phyloP scores from a whole-genome alignment of 176 grass and related monocot genomes.

The Elaeis guineensis region DNA sequence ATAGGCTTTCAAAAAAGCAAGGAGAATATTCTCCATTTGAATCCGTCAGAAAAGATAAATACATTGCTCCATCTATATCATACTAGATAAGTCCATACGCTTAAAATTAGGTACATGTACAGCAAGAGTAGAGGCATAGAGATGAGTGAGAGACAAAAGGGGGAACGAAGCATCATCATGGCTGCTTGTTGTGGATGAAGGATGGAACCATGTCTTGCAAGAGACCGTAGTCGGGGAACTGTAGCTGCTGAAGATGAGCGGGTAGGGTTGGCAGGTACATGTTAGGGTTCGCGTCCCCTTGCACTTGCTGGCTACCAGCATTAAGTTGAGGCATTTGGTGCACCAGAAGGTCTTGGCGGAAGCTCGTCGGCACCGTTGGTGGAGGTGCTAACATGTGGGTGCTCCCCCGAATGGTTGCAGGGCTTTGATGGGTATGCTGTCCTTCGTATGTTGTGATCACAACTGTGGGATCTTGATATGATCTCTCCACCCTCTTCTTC shows the following conservation, averaged over 20 bases:
- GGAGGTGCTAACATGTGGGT: conserved; percentile 30
- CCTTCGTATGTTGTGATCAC: conserved; percentile 97
- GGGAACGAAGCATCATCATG: conserved; percentile 8
- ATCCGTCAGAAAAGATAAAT: conserved; percentile 13
- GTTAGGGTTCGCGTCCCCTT: conserved; percentile 42
- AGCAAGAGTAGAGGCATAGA: conserved; percentile 40
- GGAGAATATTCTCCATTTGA: conserved; percentile 23
- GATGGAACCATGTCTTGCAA: conserved; percentile 66
- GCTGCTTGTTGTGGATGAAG: conserved; percentile 14
- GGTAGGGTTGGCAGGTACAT: conserved; percentile 41
- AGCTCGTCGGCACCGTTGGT: neutral
- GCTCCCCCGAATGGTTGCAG: conserved; percentile 44
- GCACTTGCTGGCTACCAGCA: conserved; percentile 21
- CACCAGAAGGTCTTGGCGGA: conserved; percentile 19
- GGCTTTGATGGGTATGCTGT: conserved; percentile 78
- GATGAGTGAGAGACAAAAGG: conserved; percentile 2
- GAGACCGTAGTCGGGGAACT: conserved; percentile 52
- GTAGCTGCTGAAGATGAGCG: conserved; percentile 37
- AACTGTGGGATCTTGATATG: conserved; percentile 67
- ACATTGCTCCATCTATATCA: conserved; percentile 1
- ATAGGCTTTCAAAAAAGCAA: conserved; percentile 12
- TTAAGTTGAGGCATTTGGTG: conserved; percentile 25
- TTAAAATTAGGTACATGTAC: conserved; percentile 59
- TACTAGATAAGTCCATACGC: conserved; percentile 32
- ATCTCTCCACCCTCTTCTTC: conserved; percentile 95